A percentile compares a stretch with the other conserved stretches of the same genome.
Conservation (phyloP, 1,139 yeast genomes). For the Candida mesenterica region DNA sequence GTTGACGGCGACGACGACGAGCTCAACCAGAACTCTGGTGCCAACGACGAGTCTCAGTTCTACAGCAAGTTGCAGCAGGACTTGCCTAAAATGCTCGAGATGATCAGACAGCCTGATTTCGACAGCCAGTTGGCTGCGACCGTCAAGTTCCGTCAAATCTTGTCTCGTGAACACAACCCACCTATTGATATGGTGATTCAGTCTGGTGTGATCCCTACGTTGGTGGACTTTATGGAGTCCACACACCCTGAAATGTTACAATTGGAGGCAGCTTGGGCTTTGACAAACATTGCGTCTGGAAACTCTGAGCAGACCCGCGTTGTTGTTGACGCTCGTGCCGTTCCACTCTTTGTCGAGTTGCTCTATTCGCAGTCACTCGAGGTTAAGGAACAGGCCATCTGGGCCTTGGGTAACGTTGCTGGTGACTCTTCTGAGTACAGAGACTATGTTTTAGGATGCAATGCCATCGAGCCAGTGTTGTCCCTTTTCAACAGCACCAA, state of each 20-base stretch:
- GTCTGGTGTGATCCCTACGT: slow-evolving; percentile 87
- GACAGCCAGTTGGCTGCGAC: slow-evolving; percentile 88
- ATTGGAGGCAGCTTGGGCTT: slow-evolving; percentile 98
- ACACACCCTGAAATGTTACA: slow-evolving; percentile 84
- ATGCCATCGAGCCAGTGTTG: slow-evolving; percentile 88
- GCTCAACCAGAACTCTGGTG: slow-evolving; percentile 39
- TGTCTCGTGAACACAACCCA: slow-evolving; percentile 95
- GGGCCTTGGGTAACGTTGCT: slow-evolving; percentile 99
- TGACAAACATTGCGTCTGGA: slow-evolving; percentile 98
- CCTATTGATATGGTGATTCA: slow-evolving; percentile 93
- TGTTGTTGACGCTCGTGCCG: slow-evolving; percentile 92
- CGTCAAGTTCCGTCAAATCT: slow-evolving; percentile 85
- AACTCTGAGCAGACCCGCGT: slow-evolving; percentile 82
- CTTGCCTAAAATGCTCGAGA: slow-evolving; percentile 81
- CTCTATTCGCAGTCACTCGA: slow-evolving; percentile 80
- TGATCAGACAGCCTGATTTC: slow-evolving; percentile 72
- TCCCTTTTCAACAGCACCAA: slow-evolving; percentile 75
- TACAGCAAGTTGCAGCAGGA: slow-evolving; percentile 66
- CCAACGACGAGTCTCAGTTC: slow-evolving; percentile 48
- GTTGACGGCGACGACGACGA: slow-evolving; percentile 48
- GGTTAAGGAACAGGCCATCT: slow-evolving; percentile 96
- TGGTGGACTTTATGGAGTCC: slow-evolving; percentile 81
- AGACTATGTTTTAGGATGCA: slow-evolving; percentile 79
- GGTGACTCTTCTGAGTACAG: slow-evolving; percentile 92
- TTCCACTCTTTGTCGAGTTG: slow-evolving; percentile 83